A percentile compares a stretch with the other conserved stretches of the same genome.
Conservation (phyloP, 805 yeast species). For the Cyberlindnera petersonii region DNA sequence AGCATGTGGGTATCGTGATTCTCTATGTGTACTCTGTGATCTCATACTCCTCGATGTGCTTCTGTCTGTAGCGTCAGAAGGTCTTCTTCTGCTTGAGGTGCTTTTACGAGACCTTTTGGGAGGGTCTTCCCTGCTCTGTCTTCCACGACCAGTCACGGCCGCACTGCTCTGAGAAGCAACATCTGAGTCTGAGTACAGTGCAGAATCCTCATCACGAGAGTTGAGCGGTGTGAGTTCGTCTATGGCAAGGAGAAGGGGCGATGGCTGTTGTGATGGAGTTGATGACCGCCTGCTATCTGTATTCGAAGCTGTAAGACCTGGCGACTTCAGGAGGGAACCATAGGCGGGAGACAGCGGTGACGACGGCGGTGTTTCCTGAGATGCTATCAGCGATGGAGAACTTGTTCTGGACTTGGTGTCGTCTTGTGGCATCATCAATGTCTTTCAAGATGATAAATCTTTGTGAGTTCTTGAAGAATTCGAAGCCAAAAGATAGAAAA, state of each 20-base stretch:
- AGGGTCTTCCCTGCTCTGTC: not conserved
- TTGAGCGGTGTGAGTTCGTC: constrained; percentile 27
- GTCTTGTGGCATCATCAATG: not conserved
- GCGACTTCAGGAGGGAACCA: not conserved
- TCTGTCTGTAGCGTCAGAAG: constrained; percentile 26
- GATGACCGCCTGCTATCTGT: constrained; percentile 6
- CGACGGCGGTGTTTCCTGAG: constrained; percentile 1
- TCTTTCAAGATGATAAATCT: not conserved
- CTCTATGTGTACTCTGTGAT: constrained; percentile 24
- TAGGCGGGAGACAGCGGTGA: constrained; percentile 1
- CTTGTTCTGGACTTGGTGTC: not conserved
- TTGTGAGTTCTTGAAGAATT: too few relatives aligned
- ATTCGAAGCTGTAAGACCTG: constrained; percentile 3
- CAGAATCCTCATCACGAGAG: constrained; percentile 30
- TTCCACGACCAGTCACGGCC: constrained; percentile 6
- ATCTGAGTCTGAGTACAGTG: constrained; percentile 30
- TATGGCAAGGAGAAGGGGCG: constrained; percentile 23
- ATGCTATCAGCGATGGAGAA: not conserved
- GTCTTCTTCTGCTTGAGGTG: constrained; percentile 19
- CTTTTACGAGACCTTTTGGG: constrained; percentile 5
- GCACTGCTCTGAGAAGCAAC: constrained; percentile 24
- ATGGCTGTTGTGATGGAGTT: constrained; percentile 14
- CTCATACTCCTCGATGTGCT: constrained; percentile 21
- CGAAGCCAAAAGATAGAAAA: too few relatives aligned
- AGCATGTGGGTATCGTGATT: constrained; percentile 39